Evolutionary conservation across 768 basidiomycete genomes (phyloP), one percentile per base, ranked within the genome.

Genomic region (Goffeauzyma gilvescens): DNA sequence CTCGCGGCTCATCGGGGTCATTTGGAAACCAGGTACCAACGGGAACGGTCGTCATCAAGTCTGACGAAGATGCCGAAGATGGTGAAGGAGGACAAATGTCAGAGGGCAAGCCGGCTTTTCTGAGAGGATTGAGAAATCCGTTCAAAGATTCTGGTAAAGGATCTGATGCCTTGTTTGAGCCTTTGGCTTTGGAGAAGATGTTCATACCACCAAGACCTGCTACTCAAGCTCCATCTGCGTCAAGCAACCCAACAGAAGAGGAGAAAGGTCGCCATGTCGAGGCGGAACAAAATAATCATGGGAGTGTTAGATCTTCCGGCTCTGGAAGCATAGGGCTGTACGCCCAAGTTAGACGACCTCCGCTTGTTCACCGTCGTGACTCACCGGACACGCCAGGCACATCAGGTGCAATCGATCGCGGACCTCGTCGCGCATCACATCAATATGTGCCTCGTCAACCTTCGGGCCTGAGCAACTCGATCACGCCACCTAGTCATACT

Each of bases 121-220:
- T 53, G 20, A 52, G 32, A 7, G 21, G 33, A 12, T 31, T 43
- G 32, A 9, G 50, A 22, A 51, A 54, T 35, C 51, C 49, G 7
- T 48, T 48, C 46, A 45, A 52, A 15, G 12, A 14, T n/a, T 20
- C 30, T 13, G 41, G 26, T 21, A 38, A 36, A 12, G 46, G 38
- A 12, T 22, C 24, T 15, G 45, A 32, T 34, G 25, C 20, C 17
- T 75, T 95, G 58, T 95, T 95, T 67, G 83, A 78, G 42, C 84
- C 85, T 0, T 60, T 86, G 41, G 77, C 79, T 20, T 69, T 93
- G 7, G 86, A 93, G 64, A 73, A 72, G 42, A 85, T 93, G 82
- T 93, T 90, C 51, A 81, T 89, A 48, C 87, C 87, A 6, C 87
- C 87, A 1, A 82, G 84, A 6, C 83, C 83, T 12, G 24, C 35